Conservation (phyloP, 495 filamentous ascomycete species). For the Achaetomiella virescens region DNA sequence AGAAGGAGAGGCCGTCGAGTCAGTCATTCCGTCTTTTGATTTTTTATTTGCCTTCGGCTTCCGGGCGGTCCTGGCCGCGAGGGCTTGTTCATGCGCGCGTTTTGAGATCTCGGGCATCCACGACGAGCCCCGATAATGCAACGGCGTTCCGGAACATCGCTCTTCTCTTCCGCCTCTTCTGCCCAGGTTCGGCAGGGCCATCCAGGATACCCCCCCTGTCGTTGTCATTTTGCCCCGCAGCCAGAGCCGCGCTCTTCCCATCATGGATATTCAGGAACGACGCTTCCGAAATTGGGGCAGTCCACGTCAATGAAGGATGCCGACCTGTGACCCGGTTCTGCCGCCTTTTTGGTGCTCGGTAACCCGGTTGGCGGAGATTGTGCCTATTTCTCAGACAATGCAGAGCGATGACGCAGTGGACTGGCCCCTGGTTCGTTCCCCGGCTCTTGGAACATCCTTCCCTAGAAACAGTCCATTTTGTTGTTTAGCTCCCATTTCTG, state of each 20-base stretch:
- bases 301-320: constrained; percentile 19
- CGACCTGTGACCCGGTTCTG: constrained; percentile 22
- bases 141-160: constrained; percentile 25
- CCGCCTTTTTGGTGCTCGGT: constrained; percentile 2
- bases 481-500: background rate
- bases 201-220: constrained; percentile 14
- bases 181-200: constrained; percentile 11
- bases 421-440: background rate
- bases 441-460: constrained; percentile 7
- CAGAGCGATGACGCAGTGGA: background rate
- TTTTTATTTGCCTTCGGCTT: background rate
- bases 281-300: constrained; percentile 25
- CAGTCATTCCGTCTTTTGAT: background rate
- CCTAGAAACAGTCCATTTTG: constrained; percentile 1
- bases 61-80: background rate
- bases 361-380: constrained; percentile 27
- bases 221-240: constrained; percentile 19
- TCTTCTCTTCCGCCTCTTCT: constrained; percentile 18
- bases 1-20: background rate
- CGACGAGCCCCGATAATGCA: constrained; percentile 13
- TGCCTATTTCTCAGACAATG: constrained; percentile 18
- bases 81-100: background rate
- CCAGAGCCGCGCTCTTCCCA: constrained; percentile 25
- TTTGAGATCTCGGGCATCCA: constrained; percentile 13
- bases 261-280: constrained; percentile 28